phyloP scores from a whole-genome alignment of 768 basidiomycete genomes.

The Leccinum broughii region DNA sequence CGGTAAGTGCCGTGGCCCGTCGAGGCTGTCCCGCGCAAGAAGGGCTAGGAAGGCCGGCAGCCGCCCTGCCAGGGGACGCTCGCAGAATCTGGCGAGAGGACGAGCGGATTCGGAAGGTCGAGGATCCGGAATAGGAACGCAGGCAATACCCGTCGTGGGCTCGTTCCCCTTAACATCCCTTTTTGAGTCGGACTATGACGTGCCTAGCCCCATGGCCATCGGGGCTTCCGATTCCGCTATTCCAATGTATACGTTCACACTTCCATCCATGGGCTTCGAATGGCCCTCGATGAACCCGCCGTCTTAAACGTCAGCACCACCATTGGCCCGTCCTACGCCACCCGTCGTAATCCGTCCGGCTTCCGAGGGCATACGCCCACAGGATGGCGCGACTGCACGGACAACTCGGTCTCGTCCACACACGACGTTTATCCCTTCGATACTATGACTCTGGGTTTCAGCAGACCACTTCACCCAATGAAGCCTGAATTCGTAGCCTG shows the following conservation, averaged over 20 bases:
- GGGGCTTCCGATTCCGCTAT: slow-evolving; percentile 32
- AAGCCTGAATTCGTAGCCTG: neutral
- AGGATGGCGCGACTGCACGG: slow-evolving; percentile 9
- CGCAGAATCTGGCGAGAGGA: slow-evolving; percentile 16
- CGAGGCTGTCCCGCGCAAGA: slow-evolving; percentile 18
- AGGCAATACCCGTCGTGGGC: slow-evolving; percentile 11
- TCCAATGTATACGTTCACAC: slow-evolving; percentile 10
- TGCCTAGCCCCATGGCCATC: slow-evolving; percentile 30
- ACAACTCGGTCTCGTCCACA: slow-evolving; percentile 4
- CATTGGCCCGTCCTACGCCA: slow-evolving; percentile 10
- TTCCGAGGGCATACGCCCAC: slow-evolving; percentile 10
- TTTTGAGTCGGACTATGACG: slow-evolving; percentile 16
- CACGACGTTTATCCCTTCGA: neutral
- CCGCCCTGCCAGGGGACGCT: slow-evolving; percentile 7
- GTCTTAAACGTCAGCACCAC: slow-evolving; percentile 7
- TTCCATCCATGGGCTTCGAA: slow-evolving; percentile 23
- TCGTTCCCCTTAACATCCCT: slow-evolving; percentile 16
- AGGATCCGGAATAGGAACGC: slow-evolving; percentile 9
- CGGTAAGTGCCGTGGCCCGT: slow-evolving; percentile 26
- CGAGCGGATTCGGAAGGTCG: slow-evolving; percentile 22
- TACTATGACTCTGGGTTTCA: neutral
- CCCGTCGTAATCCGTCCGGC: slow-evolving; percentile 10
- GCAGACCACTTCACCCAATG: neutral
- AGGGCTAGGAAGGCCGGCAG: neutral
- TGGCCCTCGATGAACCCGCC: slow-evolving; percentile 20